A percentile compares a stretch with the other conserved stretches of the same genome.
These are phyloP conservation scores for Anacardium occidentale DNA, from an alignment of 345 rosid genomes.

Conservation along the genomic window DNA sequence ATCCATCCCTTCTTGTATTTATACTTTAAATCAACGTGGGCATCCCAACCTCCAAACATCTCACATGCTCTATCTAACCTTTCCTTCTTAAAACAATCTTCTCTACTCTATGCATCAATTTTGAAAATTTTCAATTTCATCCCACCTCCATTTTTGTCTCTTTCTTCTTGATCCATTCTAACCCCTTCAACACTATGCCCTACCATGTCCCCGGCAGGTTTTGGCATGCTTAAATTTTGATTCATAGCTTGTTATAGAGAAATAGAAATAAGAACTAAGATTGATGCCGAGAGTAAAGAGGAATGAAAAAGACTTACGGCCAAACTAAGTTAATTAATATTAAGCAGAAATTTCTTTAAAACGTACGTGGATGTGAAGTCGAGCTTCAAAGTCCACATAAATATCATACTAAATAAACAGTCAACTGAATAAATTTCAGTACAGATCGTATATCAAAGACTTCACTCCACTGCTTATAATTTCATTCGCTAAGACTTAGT, in stretches of 20 bases:
- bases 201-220: too few relatives aligned
- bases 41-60: slow-evolving; percentile 12
- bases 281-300: background rate
- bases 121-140: background rate
- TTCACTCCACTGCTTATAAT: background rate
- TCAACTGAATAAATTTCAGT: background rate
- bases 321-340: background rate
- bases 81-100: background rate
- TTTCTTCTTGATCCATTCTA: too few relatives aligned
- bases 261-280: too few relatives aligned
- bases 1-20: background rate
- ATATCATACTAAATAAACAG: background rate
- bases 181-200: too few relatives aligned
- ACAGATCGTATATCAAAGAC: background rate
- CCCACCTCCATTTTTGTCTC: too few relatives aligned
- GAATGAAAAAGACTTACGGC: background rate
- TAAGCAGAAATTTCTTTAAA: background rate
- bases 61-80: background rate
- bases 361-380: background rate
- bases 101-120: background rate
- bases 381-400: background rate
- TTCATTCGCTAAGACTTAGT: background rate
- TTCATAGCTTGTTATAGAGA: too few relatives aligned
- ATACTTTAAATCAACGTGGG: background rate
- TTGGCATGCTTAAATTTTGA: too few relatives aligned